Base-by-base conservation (phyloP, 1,284 basidiomycete genomes). In the Pascua sp. region DNA sequence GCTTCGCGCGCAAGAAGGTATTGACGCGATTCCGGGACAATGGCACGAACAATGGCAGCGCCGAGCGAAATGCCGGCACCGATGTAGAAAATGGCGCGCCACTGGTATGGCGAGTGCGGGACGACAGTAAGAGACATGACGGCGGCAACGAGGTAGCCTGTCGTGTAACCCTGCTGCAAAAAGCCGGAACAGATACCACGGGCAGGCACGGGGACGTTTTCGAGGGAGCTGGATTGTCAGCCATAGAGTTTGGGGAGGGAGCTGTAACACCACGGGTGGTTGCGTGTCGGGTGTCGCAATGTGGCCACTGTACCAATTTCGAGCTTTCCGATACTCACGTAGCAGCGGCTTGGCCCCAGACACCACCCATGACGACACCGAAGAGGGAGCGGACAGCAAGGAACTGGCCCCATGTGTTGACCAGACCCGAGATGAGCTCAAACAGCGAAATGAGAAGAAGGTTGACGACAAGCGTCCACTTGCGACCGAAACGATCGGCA, bases 401-500 rank as follows among this genome's bases (percentile, higher is more conserved):
- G 68, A 83, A 83, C 43, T 72, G 60, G 4, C 51, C 16, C 61
- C 79, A 82, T 9, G 72, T 78, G 42, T 78, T 71, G 54, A 73
- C 69, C 63, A 81, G 82, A 2, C 78, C 79, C 0, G 80, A 86
- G 0, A 85, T 89, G 16, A 98, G 84, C 65, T 92, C 86, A 56
- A 96, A 84, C 11, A 83, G 75, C 16, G 83, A 80, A 61, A 90
- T 84, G 47, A 92, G 67, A n/a, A 89, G 51, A 45, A 91, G 62
- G 73, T 95, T 96, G 67, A 71, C 66, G 46, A 94, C 86, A 5
- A 97, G 80, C 1, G 92, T 92, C 90, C 91, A 97, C 80, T 93
- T 94, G 48, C 93, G 84, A 5, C 94, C 93, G 72, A 83, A 95
- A 13, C 93, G 84, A 73, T 93, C 91, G 32, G 88, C 89, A 36